phyloP scores from a whole-genome alignment of 192 early-diverging fungal species.

The Umbelopsis vinacea region DNA sequence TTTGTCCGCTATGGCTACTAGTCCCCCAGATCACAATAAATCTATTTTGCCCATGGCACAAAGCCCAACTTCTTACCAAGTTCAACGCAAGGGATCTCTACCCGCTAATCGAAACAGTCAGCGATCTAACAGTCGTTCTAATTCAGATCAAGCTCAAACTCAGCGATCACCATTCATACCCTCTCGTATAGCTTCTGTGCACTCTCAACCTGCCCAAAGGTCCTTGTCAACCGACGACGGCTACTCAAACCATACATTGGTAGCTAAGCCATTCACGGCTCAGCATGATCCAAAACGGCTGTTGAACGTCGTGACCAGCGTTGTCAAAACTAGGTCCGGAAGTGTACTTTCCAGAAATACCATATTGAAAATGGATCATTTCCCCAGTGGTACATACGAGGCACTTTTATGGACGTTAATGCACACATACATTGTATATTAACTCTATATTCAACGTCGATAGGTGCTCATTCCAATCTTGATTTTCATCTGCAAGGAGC shows the following conservation, averaged over 20 bases:
- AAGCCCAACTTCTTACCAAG: background rate
- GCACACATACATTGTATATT: background rate
- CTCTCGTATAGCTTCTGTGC: background rate
- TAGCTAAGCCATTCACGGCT: slow-evolving; percentile 7
- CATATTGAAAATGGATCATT: slow-evolving; percentile 68
- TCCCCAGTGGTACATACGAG: slow-evolving; percentile 38
- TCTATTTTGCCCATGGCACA: background rate
- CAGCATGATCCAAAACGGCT: slow-evolving; percentile 40
- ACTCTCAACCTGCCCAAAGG: background rate
- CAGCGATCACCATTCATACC: slow-evolving; percentile 2
- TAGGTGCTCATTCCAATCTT: slow-evolving; percentile 44
- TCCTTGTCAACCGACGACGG: background rate
- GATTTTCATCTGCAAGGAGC: slow-evolving; percentile 68
- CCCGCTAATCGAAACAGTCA: background rate
- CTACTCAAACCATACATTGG: background rate
- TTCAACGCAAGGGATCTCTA: slow-evolving; percentile 4
- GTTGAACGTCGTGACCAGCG: slow-evolving; percentile 43
- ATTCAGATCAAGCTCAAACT: background rate
- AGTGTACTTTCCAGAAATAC: slow-evolving; percentile 54
- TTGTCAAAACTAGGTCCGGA: slow-evolving; percentile 54
- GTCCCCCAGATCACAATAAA: slow-evolving; percentile 5
- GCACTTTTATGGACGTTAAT: background rate
- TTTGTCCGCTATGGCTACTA: slow-evolving; percentile 1
- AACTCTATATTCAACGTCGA: background rate
- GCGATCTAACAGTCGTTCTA: background rate